Evolutionary conservation across 164 flowering plant genomes (phyloP).

Genomic region (Annona squamosa): DNA sequence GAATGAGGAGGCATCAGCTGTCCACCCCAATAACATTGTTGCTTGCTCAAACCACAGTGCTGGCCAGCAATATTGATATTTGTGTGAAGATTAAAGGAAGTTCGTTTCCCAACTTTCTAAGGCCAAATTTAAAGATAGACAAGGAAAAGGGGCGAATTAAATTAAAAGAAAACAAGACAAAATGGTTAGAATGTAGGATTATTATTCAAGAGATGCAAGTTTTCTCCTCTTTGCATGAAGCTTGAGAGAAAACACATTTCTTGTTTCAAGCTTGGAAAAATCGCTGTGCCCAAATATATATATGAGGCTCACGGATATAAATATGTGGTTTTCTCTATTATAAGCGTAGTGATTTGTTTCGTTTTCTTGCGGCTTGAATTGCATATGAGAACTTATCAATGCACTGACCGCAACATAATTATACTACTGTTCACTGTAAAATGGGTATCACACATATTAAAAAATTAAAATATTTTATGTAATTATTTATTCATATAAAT

Average conservation of each 20-base stretch:
- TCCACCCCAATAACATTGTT: neutral
- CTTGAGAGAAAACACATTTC: neutral
- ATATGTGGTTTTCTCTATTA: neutral
- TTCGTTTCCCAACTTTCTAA: too few species aligned
- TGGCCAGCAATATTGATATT: neutral
- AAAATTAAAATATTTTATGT: too few species aligned
- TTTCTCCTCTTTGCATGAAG: neutral
- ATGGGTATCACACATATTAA: too few species aligned
- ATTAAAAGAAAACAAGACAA: neutral
- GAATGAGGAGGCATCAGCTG: neutral
- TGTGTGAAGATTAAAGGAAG: too few species aligned
- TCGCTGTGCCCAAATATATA: neutral
- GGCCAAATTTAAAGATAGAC: too few species aligned
- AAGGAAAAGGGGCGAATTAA: too few species aligned
- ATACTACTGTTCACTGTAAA: too few species aligned
- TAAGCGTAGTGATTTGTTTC: neutral
- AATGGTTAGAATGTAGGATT: neutral
- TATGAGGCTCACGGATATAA: neutral
- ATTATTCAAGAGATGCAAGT: too few species aligned
- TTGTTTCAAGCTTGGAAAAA: neutral
- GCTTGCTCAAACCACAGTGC: constrained; percentile 9
- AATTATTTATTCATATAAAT: too few species aligned
- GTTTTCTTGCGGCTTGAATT: too few species aligned
- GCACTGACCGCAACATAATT: too few species aligned
- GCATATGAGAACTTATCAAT: too few species aligned